A percentile compares a stretch with the other conserved stretches of the same genome.
Conservation (phyloP, 192 early-diverging fungal species). For the Backusella westeae region DNA sequence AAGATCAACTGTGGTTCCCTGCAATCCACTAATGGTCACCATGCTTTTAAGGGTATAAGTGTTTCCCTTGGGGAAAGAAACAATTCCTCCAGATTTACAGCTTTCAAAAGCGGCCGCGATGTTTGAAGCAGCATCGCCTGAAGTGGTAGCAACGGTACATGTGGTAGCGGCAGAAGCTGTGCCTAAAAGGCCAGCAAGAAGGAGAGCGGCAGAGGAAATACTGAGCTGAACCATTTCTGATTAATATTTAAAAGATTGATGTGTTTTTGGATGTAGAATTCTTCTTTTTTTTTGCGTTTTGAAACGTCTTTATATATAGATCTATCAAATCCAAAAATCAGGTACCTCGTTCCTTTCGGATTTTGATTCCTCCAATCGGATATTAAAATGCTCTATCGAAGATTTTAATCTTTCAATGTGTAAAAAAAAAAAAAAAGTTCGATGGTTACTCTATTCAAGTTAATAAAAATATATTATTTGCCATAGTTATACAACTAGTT, state of each 20-base stretch:
- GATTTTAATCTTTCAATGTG: not conserved
- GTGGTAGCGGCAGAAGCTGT: constrained; percentile 8
- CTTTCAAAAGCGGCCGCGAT: constrained; percentile 10
- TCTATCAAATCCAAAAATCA: not conserved
- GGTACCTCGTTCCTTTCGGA: not conserved
- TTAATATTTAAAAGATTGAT: not conserved
- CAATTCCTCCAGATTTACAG: constrained; percentile 19
- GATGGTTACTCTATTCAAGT: not conserved
- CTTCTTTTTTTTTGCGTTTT: not conserved
- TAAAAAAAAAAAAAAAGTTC: not conserved
- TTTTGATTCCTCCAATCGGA: not conserved
- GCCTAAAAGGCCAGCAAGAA: constrained; percentile 6
- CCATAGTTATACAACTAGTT: not conserved
- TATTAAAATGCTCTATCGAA: not conserved
- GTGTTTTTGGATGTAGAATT: not conserved
- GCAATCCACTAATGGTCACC: not conserved
- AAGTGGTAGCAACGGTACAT: constrained; percentile 11
- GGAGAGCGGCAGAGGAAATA: not conserved
- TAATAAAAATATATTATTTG: not conserved
- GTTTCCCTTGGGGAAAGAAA: constrained; percentile 7
- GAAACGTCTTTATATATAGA: not conserved
- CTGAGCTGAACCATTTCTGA: not conserved
- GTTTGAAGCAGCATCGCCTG: constrained; percentile 8
- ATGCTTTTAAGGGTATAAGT: constrained; percentile 14
- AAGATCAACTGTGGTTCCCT: constrained; percentile 15